Evolutionary conservation across 257 asterid genomes (phyloP), one percentile per base, ranked within the genome.

Genomic region (Nicotiana tabacum): DNA sequence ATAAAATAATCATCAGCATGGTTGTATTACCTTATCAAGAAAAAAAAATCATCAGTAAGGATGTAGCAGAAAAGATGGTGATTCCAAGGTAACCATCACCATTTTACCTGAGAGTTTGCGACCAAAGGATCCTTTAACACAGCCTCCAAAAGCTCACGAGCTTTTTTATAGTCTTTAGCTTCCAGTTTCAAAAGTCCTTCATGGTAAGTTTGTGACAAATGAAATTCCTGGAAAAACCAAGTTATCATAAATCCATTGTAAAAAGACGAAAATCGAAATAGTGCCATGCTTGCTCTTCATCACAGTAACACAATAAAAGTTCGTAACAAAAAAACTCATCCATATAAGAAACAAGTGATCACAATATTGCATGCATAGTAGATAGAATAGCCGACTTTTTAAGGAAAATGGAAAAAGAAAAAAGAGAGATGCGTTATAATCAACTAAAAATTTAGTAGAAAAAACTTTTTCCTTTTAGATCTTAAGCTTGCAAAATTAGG

Each of bases 71-170:
- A 32, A 35, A 77, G 66, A 64, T 65, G 82, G 77, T 74, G n/a
- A 43, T 70, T 43, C 57, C 24, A 13, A 61, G 87, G 82, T 72
- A 83, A 78, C 55, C n/a, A 81, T 57, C 82, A 33, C 83, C 65
- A 81, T 51, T 35, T 43, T 85, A 96, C 99, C 98, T 92, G 93
- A 79, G 93, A 91, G 90, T 86, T 90, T 78, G 93, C 86, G 65
- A 94, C 87, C 86, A 94, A 72, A 77, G 99, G 98, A 90, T 96
- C 99, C 91, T 90, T 91, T 82, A 96, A 85, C 82, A 94, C 98
- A 8, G 89, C 85, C 87, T 96, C 98, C 62, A 96, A 85, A 65
- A 92, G 92, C 82, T 94, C 94, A 76, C 90, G 97, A 76, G 99
- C 98, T 87, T 90, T 93, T 79, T 81, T 93, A 86, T 91, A 94